These are phyloP conservation scores for Geotrichum ghanense DNA, from an alignment of 805 yeast genomes.

Conservation along the genomic window DNA sequence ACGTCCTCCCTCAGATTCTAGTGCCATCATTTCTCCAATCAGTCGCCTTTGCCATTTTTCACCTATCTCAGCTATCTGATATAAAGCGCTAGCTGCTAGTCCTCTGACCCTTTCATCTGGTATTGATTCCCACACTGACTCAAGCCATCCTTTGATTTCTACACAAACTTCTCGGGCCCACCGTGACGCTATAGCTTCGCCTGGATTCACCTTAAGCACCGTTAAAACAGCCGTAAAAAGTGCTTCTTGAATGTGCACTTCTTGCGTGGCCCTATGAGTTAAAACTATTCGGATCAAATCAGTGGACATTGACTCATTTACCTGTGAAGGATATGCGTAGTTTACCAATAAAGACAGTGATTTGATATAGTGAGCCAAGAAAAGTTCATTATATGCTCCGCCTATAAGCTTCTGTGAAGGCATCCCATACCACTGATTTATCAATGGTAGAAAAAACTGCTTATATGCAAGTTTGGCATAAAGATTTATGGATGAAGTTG, in stretches of 20 bases:
- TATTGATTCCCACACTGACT: constrained; percentile 20
- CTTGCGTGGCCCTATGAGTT: constrained; percentile 8
- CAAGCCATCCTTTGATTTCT: constrained; percentile 22
- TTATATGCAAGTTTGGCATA: constrained; percentile 36
- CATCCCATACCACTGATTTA: constrained; percentile 33
- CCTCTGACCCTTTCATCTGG: constrained; percentile 19
- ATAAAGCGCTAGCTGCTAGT: constrained; percentile 24
- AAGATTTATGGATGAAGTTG: constrained; percentile 17
- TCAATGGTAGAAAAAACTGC: constrained; percentile 42
- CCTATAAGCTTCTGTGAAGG: constrained; percentile 33
- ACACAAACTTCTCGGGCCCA: constrained; percentile 21
- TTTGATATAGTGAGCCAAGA: constrained; percentile 47
- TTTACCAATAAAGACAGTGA: constrained; percentile 47
- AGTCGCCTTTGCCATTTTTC: constrained; percentile 17
- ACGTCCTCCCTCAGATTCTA: constrained; percentile 5
- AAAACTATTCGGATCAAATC: constrained; percentile 33
- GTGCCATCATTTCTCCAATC: constrained; percentile 10
- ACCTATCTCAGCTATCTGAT: constrained; percentile 17
- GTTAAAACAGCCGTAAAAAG: constrained; percentile 22
- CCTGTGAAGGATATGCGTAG: constrained; percentile 46
- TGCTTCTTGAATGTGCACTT: constrained; percentile 21
- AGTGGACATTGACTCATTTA: constrained; percentile 43
- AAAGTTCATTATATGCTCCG: constrained; percentile 43
- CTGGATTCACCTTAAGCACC: constrained; percentile 21
- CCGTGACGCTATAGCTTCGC: constrained; percentile 16